Evolutionary conservation across 495 filamentous ascomycete species (phyloP).

Genomic region (Daldinia grandis): DNA sequence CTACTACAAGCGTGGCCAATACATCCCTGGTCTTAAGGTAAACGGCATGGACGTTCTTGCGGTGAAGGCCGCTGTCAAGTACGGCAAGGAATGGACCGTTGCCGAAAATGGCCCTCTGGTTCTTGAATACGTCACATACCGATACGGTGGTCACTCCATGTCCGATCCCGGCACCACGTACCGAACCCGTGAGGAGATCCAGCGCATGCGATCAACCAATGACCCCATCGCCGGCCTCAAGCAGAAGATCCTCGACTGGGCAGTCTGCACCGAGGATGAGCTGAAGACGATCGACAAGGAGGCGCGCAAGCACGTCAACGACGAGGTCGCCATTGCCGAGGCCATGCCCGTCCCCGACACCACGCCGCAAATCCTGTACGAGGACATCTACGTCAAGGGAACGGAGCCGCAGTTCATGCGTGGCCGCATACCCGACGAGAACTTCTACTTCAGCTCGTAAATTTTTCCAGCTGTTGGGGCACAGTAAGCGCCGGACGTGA

Average conservation of each 20-base stretch:
- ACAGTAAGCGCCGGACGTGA: neutral
- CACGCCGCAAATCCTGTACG: constrained; percentile 81
- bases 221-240: constrained; percentile 98
- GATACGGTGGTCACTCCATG: constrained; percentile 99
- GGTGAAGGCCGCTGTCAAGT: constrained; percentile 92
- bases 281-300: constrained; percentile 95
- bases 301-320: constrained; percentile 82
- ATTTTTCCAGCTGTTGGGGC: neutral
- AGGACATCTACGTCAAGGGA: constrained; percentile 96
- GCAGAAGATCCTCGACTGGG: constrained; percentile 97
- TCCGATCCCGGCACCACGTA: constrained; percentile 99
- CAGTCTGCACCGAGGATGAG: constrained; percentile 91
- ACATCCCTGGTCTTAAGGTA: constrained; percentile 98
- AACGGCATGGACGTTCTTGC: constrained; percentile 99
- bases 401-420: constrained; percentile 90
- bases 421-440: constrained; percentile 91
- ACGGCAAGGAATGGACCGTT: constrained; percentile 84
- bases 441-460: constrained; percentile 73
- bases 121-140: constrained; percentile 98
- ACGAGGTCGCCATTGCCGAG: constrained; percentile 91
- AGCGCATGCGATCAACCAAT: constrained; percentile 98
- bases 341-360: constrained; percentile 80
- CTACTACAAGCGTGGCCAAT: constrained; percentile 99
- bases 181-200: constrained; percentile 98
- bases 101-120: constrained; percentile 90